Percentiles rank a stretch among this genome's conserved stretches.
Conservation (phyloP, 352 stramenopile species). For the Globisporangium megalacanthum region DNA sequence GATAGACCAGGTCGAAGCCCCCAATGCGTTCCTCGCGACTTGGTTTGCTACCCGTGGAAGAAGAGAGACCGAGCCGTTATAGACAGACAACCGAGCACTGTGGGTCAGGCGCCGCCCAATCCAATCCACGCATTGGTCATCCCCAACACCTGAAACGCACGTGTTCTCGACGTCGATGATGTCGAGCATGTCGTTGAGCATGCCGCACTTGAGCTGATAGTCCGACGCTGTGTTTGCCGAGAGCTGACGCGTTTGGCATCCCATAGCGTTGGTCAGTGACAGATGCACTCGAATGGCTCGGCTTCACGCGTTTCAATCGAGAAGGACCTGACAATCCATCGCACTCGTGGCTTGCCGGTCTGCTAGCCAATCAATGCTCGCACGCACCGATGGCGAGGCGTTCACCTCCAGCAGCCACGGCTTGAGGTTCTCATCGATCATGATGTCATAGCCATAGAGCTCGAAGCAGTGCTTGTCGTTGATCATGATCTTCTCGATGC, state of each 20-base stretch:
- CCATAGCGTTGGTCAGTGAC: background rate
- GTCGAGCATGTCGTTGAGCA: conserved; percentile 93
- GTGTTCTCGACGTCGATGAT: conserved; percentile 91
- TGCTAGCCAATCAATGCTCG: background rate
- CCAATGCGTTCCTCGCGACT: conserved; percentile 50
- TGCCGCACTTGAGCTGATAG: conserved; percentile 91
- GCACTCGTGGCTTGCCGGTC: too few species aligned
- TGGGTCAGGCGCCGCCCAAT: background rate
- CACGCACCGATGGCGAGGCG: conserved; percentile 73
- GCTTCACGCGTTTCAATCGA: too few species aligned
- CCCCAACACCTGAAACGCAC: conserved; percentile 17
- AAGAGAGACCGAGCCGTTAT: background rate
- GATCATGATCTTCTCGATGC: conserved; percentile 93
- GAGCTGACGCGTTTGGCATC: conserved; percentile 34
- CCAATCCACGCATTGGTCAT: too few species aligned
- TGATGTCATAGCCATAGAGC: conserved; percentile 92
- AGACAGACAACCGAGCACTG: background rate
- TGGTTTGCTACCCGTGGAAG: conserved; percentile 13
- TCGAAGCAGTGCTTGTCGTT: conserved; percentile 96
- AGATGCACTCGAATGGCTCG: background rate
- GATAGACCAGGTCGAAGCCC: conserved; percentile 79
- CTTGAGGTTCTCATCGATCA: conserved; percentile 91
- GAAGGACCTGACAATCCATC: too few species aligned
- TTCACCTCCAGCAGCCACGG: conserved; percentile 93
- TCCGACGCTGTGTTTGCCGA: conserved; percentile 90